Evolutionary conservation across 495 filamentous ascomycete genomes (phyloP).

Genomic region (Hypoxylon rickii): DNA sequence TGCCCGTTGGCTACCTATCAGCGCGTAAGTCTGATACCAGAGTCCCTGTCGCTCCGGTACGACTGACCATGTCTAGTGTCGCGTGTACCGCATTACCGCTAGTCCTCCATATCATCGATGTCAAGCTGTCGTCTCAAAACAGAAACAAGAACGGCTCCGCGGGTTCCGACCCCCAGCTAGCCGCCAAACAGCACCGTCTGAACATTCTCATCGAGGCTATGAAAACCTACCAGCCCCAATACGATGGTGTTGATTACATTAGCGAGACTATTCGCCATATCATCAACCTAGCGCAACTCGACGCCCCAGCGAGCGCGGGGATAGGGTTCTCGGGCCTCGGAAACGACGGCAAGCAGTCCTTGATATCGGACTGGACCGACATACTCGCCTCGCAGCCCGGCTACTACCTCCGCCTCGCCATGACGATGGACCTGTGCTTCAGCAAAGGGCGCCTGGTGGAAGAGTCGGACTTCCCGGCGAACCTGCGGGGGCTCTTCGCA

Average conservation of each 20-base stretch:
- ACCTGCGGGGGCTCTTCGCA: conserved; percentile 37
- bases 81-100: conserved; percentile 41
- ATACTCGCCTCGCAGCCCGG: conserved; percentile 38
- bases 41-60: not conserved
- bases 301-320: conserved; percentile 24
- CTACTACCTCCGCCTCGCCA: conserved; percentile 39
- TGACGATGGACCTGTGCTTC: conserved; percentile 42
- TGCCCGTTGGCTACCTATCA: conserved; percentile 40
- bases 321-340: conserved; percentile 3
- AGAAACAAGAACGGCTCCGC: conserved; percentile 18
- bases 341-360: conserved; percentile 24
- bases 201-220: conserved; percentile 45
- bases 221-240: conserved; percentile 44
- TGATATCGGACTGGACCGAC: conserved; percentile 42
- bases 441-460: conserved; percentile 38
- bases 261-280: conserved; percentile 43
- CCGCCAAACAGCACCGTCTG: conserved; percentile 41
- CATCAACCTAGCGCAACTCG: conserved; percentile 38
- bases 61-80: conserved; percentile 25
- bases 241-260: conserved; percentile 42
- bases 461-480: conserved; percentile 41
- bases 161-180: conserved; percentile 24
- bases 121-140: conserved; percentile 38
- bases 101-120: conserved; percentile 42
- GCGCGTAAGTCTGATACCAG: conserved; percentile 32